These are phyloP conservation scores for Viola odorata DNA, from an alignment of 345 rosid species.

Conservation along the genomic window DNA sequence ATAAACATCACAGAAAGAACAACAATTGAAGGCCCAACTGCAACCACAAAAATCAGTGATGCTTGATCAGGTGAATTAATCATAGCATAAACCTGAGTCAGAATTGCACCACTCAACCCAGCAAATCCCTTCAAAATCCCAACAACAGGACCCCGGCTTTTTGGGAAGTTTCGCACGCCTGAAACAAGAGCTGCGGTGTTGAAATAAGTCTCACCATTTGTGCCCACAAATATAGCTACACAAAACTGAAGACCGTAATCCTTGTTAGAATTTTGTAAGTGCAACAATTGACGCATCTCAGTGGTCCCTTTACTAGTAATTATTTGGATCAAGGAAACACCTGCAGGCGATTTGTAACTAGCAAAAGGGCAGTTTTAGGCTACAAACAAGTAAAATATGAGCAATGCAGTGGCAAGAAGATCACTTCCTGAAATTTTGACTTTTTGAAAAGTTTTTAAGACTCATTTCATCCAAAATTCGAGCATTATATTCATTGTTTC, in stretches of 20 bases:
- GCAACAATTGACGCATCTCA: background rate
- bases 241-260: slow-evolving; percentile 57
- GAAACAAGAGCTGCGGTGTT: slow-evolving; percentile 90
- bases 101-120: slow-evolving; percentile 94
- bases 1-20: slow-evolving; percentile 69
- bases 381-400: too few species aligned
- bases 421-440: too few species aligned
- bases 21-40: slow-evolving; percentile 85
- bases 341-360: too few species aligned
- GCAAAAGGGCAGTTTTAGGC: too few species aligned
- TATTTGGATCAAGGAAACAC: too few species aligned
- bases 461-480: too few species aligned
- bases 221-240: slow-evolving; percentile 77
- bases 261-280: too few species aligned
- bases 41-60: slow-evolving; percentile 89
- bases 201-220: slow-evolving; percentile 96
- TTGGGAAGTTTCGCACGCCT: slow-evolving; percentile 93
- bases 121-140: slow-evolving; percentile 97
- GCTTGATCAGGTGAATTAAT: slow-evolving; percentile 73
- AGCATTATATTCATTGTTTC: too few species aligned
- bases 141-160: slow-evolving; percentile 95
- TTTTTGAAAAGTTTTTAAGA: too few species aligned
- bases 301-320: slow-evolving; percentile 1
- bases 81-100: slow-evolving; percentile 78
- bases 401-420: too few species aligned